These are phyloP conservation scores for Paxillus ammoniavirescens DNA, from an alignment of 768 basidiomycete species.

Conservation along the genomic window DNA sequence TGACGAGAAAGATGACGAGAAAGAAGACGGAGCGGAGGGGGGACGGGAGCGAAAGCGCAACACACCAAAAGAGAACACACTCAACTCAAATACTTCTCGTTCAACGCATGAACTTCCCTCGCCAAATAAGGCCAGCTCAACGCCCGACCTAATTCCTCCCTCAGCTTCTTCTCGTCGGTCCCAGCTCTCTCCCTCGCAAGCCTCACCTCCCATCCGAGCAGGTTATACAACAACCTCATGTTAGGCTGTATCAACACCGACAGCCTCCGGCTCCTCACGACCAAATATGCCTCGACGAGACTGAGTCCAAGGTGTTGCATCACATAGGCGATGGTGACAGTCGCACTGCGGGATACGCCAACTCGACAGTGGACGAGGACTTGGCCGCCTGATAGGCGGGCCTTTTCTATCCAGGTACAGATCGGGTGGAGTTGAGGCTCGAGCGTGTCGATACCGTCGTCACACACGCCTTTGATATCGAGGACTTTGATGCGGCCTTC, in stretches of 20 bases:
- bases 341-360: constrained; percentile 95
- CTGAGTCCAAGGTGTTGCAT: constrained; percentile 88
- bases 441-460: constrained; percentile 95
- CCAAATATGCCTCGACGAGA: constrained; percentile 90
- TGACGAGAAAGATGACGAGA: no score
- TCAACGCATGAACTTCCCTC: constrained; percentile 80
- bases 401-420: constrained; percentile 92
- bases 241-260: constrained; percentile 95
- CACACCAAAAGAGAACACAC: not conserved
- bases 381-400: constrained; percentile 78
- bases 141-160: constrained; percentile 61
- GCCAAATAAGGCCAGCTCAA: constrained; percentile 85
- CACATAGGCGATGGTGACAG: constrained; percentile 95
- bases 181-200: constrained; percentile 76
- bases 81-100: constrained; percentile 75
- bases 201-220: constrained; percentile 92
- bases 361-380: constrained; percentile 97
- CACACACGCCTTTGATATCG: constrained; percentile 89
- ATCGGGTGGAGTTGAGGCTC: constrained; percentile 86
- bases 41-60: not conserved
- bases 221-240: constrained; percentile 91
- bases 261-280: constrained; percentile 86
- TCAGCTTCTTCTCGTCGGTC: constrained; percentile 46
- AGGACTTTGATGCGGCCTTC: constrained; percentile 89
- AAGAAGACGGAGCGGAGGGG: not conserved